Evolutionary conservation across 805 yeast genomes (phyloP), one percentile per base, ranked within the genome.

Genomic region (Groenewaldozyma tartarivorans): DNA sequence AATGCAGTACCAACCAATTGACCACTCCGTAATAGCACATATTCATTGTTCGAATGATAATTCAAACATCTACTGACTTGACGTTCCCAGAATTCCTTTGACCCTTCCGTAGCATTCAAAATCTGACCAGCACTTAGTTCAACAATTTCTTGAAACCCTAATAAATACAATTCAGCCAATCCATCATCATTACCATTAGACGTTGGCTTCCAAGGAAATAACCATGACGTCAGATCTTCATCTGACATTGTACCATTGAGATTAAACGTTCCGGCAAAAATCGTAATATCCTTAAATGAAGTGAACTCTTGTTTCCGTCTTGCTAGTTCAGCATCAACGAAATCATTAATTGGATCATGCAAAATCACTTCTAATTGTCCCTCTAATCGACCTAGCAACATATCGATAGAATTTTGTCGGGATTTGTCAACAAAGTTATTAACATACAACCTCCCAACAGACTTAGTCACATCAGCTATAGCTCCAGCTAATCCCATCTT

Each of bases 401-500:
- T 68, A 57, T 90, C 98, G 46, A 88, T 88, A 1, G 87, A 82
- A n/a, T 77, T 74, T 57, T 92, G 99, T 47, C 87, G 83, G 33
- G 78, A 79, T 52, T 83, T 83, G 62, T 92, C 99, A 53, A 86
- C 88, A 62, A 92, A 92, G 48, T 94, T 90, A 63, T 92, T 92
- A 57, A 92, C 90, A 59, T 92, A 92, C 75, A 92, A 78, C 61
- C 99, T 71, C 33, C 94, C 80, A 5, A 92, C 95, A 0, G 96
- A 85, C 61, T 92, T 92, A 1, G 97, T 87, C 3, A 94, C 96
- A 63, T 92, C 99, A 0, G 95, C 82, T n/a, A 92, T 62, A 0
- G 96, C 96, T 27, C 97, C 96, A 0, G 97, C 97, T 41, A 92
- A 64, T 34, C 90, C 86, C 96, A 88, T 87, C 54, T 88, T 90